Conservation (phyloP, 805 yeast species). For the Zygoascus ofunaensis region DNA sequence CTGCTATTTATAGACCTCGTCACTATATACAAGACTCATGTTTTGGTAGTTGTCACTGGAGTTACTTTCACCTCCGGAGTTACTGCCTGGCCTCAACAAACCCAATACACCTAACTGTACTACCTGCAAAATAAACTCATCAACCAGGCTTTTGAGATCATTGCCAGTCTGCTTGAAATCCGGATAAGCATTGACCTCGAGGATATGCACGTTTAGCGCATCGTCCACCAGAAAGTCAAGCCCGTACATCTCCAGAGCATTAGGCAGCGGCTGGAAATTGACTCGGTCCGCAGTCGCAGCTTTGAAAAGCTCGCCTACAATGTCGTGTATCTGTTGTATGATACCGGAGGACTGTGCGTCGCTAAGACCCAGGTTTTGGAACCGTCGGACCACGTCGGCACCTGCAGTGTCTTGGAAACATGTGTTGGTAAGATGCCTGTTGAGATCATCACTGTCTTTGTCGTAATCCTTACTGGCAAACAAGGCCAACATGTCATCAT, state of each 20-base stretch:
- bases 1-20: slow-evolving; percentile 2
- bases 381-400: background rate
- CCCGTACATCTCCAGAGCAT: slow-evolving; percentile 83
- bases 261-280: slow-evolving; percentile 72
- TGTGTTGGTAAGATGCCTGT: slow-evolving; percentile 87
- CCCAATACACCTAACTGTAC: slow-evolving; percentile 44
- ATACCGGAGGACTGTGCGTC: slow-evolving; percentile 34
- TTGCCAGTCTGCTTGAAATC: slow-evolving; percentile 95
- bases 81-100: slow-evolving; percentile 8
- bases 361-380: slow-evolving; percentile 27
- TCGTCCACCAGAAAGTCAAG: slow-evolving; percentile 70
- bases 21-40: background rate
- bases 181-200: slow-evolving; percentile 91
- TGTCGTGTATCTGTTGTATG: slow-evolving; percentile 46
- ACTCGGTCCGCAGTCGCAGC: slow-evolving; percentile 79
- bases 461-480: slow-evolving; percentile 57
- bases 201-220: slow-evolving; percentile 41
- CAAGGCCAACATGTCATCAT: slow-evolving; percentile 67
- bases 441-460: slow-evolving; percentile 35
- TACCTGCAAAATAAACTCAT: slow-evolving; percentile 53
- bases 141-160: slow-evolving; percentile 60
- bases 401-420: slow-evolving; percentile 51
- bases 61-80: background rate
- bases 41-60: background rate
- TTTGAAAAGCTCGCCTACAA: slow-evolving; percentile 60